These are phyloP conservation scores for Salmacisia buchloeana DNA, from an alignment of 1,284 basidiomycete genomes.

Conservation along the genomic window DNA sequence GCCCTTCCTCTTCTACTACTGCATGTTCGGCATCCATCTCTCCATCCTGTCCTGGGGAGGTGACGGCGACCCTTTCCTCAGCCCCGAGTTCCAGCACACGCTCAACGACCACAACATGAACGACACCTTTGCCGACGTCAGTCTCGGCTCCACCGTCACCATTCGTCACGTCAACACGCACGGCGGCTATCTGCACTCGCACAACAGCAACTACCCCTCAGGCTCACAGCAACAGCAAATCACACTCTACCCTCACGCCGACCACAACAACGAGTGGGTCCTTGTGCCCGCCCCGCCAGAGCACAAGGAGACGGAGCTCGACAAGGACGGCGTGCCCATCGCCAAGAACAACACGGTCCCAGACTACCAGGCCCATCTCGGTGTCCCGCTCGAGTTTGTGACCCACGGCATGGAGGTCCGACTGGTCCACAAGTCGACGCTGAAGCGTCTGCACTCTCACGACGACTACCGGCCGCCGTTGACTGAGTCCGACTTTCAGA, in stretches of 20 bases:
- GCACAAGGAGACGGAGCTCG: conserved; percentile 56
- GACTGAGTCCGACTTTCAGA: conserved; percentile 98
- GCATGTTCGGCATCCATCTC: conserved; percentile 93
- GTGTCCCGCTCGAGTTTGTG: conserved; percentile 62
- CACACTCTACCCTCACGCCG: conserved; percentile 92
- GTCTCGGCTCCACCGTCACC: conserved; percentile 73
- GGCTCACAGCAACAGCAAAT: conserved; percentile 80
- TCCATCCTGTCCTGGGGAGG: conserved; percentile 78
- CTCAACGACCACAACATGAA: conserved; percentile 82
- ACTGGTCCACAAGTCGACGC: conserved; percentile 72
- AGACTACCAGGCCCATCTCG: conserved; percentile 21
- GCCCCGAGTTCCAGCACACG: conserved; percentile 94
- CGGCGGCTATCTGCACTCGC: conserved; percentile 95
- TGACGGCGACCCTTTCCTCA: conserved; percentile 98
- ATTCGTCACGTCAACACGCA: conserved; percentile 92
- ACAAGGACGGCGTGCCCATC: conserved; percentile 50
- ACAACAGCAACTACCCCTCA: conserved; percentile 76
- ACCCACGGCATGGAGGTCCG: conserved; percentile 69
- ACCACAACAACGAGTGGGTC: conserved; percentile 84
- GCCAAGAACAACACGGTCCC: conserved; percentile 10
- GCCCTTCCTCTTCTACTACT: conserved; percentile 84
- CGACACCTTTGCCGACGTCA: conserved; percentile 83
- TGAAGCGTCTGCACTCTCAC: conserved; percentile 88
- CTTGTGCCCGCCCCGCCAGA: conserved; percentile 58
- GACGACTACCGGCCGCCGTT: conserved; percentile 80